Evolutionary conservation across 495 filamentous ascomycete species (phyloP), one percentile per base, ranked within the genome.

Genomic region (Pseudevernia furfuracea): DNA sequence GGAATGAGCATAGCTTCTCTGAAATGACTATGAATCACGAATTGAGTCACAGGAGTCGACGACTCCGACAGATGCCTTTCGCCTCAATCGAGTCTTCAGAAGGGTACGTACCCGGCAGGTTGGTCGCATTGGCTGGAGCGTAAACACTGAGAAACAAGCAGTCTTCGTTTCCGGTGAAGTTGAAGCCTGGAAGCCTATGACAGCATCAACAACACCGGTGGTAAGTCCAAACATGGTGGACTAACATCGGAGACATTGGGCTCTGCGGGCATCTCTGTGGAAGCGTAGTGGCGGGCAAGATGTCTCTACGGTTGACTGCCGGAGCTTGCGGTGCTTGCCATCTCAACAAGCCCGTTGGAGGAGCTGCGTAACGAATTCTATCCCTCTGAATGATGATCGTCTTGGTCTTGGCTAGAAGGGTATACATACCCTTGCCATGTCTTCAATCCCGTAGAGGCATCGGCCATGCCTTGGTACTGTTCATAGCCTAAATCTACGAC

Each of bases 321-420:
- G 84, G 84, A 0, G 81, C 78, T 61, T 83, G 81, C 36, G 80
- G 84, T 1, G 77, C 80, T 17, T 84, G 80, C 68, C 85, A 87
- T 10, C 83, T 80, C 61, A 83, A 81, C 46, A 74, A 66, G 1
- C 82, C 82, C 32, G 74, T 77, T 11, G 83, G 82, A 15, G 84
- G 81, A 14, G 84, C 80, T 30, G 81, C 83, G 66, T 81, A 86
- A 46, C 83, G 84, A 55, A 86, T 84, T 58, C 80, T 85, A 81
- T 39, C 76, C 75, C 59, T 84, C 73, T 67, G 3, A 69, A 56
- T 52, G 52, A 8, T 36, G n/a, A n/a, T n/a, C n/a, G n/a, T n/a
- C n/a, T n/a, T n/a, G n/a, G n/a, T n/a, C n/a, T n/a, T n/a, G n/a
- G n/a, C n/a, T n/a, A n/a, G n/a, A n/a, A n/a, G n/a, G n/a, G n/a